Evolutionary conservation across 1,139 yeast species (phyloP), one percentile per base, ranked within the genome.

Genomic region (Lodderomyces jiufengensis): DNA sequence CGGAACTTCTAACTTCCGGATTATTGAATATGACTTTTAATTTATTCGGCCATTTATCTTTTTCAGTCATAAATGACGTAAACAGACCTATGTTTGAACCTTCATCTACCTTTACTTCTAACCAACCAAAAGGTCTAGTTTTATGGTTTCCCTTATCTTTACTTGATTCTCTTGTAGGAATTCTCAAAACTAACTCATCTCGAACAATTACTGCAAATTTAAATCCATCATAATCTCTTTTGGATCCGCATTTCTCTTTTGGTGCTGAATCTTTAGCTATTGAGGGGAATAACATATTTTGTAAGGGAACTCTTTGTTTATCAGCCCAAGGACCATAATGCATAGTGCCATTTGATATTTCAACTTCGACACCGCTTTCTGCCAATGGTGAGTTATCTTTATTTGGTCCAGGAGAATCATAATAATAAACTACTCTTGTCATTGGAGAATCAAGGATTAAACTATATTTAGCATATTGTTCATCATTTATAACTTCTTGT

Each of bases 301-400:
- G 92, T 8, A 90, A 51, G 1, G 81, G 76, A 2, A 70, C 70
- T 15, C 95, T 57, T 55, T 92, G 95, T 31, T 90, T 76, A 42
- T 90, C 95, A 0, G 97, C 84, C 97, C 97, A 90, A 0, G 98
- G 95, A 0, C 98, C 98, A 51, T 86, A 90, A 47, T 83, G 83
- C 1, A 87, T 63, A 0, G 86, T 80, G 0, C 90, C 80, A 42
- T 75, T 72, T 1, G 74, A 70, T 4, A 87, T 49, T 13, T 66
- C 69, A 12, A 88, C 39, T 39, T 83, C 83, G 5, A 81, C 51
- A 0, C 90, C 92, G 23, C 37, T 25, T 20, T 34, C 34, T n/a
- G 32, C 22, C 5, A 29, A 35, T 10, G 24, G 49, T 2, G 55
- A 44, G 27, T 60, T 34, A 42, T 13, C 11, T 3, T 83, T 80